Base-by-base conservation (phyloP, 352 stramenopile genomes). In the Lagenidium giganteum region DNA sequence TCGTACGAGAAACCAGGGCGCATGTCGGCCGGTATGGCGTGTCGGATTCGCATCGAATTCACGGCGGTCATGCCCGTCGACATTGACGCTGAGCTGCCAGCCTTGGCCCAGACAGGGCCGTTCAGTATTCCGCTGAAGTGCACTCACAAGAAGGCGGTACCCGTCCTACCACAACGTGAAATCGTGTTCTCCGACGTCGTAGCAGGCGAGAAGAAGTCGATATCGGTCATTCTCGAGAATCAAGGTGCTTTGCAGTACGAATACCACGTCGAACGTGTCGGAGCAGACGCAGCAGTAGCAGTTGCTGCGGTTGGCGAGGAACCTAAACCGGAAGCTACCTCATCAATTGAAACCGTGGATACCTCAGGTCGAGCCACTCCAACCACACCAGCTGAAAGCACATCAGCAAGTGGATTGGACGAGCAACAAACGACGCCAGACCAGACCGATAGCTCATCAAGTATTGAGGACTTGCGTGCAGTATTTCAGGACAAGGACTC, bases 11-110 rank as follows among this genome's bases (percentile, higher is more conserved):
- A 75, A 18, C 87, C 84, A 5, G 87, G 87, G 7, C 57, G 87
- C 0, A 94, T 96, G 81, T 87, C 72, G 0, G 87, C 87, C 4
- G 87, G 85, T 13, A 93, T 86, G 61, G 70, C 57, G 7, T 94
- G 83, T 18, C 34, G 36, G 3, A 47, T 95, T 7, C 56, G 69
- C 22, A 70, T 93, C 43, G 65, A 47, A 1, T 95, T 93, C 39
- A 77, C 60, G 2, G 76, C 63, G 1, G 31, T 27, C 0, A 32
- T 83, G 26, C 57, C 73, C 18, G 47, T 76, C 4, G 84, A 95
- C 42, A 68, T 96, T 12, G 54, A 71, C 3, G 70, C 60, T 5
- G 47, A 62, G 5, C 44, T 96, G 16, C 62, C 61, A 0, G 68
- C 84, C 7, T 57, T 84, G 12, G 60, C 73, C 0, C 69, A 84